Base-by-base conservation (phyloP, 2,329 filamentous ascomycete species). In the Ophiosphaerella herpotricha region DNA sequence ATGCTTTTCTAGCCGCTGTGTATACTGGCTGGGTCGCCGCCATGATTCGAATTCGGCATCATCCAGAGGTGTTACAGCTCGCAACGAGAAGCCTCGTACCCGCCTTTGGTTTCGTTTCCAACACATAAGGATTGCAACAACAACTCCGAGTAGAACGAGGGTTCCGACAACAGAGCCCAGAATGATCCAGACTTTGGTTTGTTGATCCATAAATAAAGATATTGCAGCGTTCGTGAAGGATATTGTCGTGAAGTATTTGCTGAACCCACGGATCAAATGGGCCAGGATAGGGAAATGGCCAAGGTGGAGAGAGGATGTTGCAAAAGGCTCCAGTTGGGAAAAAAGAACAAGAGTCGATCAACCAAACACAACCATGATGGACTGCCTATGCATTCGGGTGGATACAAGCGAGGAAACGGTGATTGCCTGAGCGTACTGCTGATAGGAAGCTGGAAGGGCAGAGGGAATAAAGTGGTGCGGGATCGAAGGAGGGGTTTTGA, bases 1-100 rank as follows among this genome's bases (percentile, higher is more conserved):
- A 52, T 72, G 69, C 55, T 72, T 72, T 36, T 73, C 68, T 14
- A 65, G 63, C 31, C 65, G 67, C 43, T 70, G 60, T 35, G 66
- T 66, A 47, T 73, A 69, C 46, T 72, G 68, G 57, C 69, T 73
- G 12, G 72, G 72, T 34, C 70, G 55, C 41, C 72, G 62, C 72
- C 72, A 74, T 39, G 71, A 74, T 58, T 74, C 71, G 44, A 74
- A 74, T 55, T 72, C 71, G 48, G 71, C 71, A 38, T 74, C 71
- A 57, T 73, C 70, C 38, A 74, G 55, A 44, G 72, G 72, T 33
- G 72, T 74, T 29, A 72, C 70, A 18, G 71, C 66, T 53, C 72
- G 68, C 41, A 71, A 55, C 13, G 69, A 66, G 56, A 74, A 73
- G 21, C 66, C 62, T 52, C 68, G 64, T 35, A 68, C 57, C 57